A percentile compares a stretch with the other conserved stretches of the same genome.
Conservation (phyloP, 306 rosid species). For the Astragalus glycyphyllos region DNA sequence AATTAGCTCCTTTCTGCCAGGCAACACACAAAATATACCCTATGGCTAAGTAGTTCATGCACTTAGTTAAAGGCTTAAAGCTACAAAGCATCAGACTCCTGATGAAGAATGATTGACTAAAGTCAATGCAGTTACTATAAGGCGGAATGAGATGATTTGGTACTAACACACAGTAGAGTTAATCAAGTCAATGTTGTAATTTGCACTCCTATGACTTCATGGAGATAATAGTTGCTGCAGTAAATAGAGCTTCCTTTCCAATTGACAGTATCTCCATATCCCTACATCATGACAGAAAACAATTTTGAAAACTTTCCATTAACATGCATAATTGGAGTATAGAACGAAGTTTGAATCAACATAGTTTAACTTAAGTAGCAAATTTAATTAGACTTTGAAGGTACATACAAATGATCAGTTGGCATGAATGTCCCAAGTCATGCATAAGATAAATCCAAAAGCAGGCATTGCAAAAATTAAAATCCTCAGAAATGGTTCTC, state of each 20-base stretch:
- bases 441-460: slow-evolving; percentile 10
- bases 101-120: slow-evolving; percentile 18
- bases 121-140: neutral
- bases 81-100: slow-evolving; percentile 15
- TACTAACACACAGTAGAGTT: neutral
- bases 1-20: neutral
- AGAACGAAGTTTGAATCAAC: slow-evolving; percentile 23
- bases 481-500: slow-evolving; percentile 41
- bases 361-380: slow-evolving; percentile 11
- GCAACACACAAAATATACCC: slow-evolving; percentile 9
- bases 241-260: slow-evolving; percentile 75
- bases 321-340: neutral
- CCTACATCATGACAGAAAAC: slow-evolving; percentile 53
- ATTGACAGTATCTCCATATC: slow-evolving; percentile 57
- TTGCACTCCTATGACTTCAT: slow-evolving; percentile 43
- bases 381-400: neutral
- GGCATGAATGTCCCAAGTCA: slow-evolving; percentile 23
- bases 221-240: slow-evolving; percentile 71
- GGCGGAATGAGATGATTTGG: neutral
- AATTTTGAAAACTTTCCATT: slow-evolving; percentile 11
- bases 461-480: slow-evolving; percentile 10
- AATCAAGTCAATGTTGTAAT: slow-evolving; percentile 28
- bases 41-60: slow-evolving; percentile 5
- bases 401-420: neutral
- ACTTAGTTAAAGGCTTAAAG: slow-evolving; percentile 19